Base-by-base conservation (phyloP, 192 early-diverging fungal species). In the Chytriomyces confervae region DNA sequence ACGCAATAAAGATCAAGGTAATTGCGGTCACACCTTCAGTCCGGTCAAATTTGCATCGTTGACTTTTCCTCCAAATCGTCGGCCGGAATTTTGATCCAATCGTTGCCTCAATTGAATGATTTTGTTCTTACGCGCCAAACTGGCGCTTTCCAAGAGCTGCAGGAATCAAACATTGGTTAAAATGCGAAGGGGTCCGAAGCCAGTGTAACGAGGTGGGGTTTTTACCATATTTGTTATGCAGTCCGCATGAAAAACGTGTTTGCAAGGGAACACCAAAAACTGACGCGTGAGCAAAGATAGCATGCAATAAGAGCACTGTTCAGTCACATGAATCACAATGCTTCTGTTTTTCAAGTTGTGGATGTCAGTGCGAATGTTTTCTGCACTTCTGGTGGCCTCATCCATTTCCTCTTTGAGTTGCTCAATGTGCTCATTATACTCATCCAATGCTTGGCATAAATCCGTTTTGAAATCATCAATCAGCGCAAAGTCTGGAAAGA, bases 381-480 rank as follows among this genome's bases (percentile, higher is more conserved):
- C 95, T 6, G 96, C 94, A 76, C 91, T 94, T 66, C 89, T 89
- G 3, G 95, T 95, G 3, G 97, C 94, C 76, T 99, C 98, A 63
- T 98, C 96, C 95, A 99, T 96, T 61, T 97, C 95, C 36, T 79
- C 77, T 68, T 95, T 94, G 71, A 99, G 86, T 45, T 93, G 89
- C 47, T 97, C 91, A 68, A 98, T 95, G 71, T 97, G 91, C 23
- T 87, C 80, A 78, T 97, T 97, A 80, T 98, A 98, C 60, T 97
- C 92, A 70, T 97, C 94, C 10, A 99, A 84, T 6, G 97, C 96
- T 6, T 84, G 69, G 79, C 93, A 95, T 18, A 99, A 93, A 68
- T 99, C 98, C 46, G 95, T 93, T 82, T 98, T 98, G 83, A 99
- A 97, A 79, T 98, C 94, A 77, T 99, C 95, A 79, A 99, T 98